Conservation (phyloP, 2,329 filamentous ascomycete species). For the Seiridium unicorne region DNA sequence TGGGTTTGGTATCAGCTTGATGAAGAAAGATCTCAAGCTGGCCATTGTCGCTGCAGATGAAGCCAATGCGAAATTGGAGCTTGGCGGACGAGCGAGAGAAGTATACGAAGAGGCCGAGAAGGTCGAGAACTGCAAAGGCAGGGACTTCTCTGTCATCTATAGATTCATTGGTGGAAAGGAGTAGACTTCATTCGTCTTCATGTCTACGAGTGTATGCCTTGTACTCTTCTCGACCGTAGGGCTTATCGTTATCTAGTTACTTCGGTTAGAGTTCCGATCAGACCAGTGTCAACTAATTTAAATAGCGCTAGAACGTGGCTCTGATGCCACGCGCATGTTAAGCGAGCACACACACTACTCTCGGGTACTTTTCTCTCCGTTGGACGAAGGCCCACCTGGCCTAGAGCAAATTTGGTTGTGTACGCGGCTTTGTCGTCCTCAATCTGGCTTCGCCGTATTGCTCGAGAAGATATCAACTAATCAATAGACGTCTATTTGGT, state of each 20-base stretch:
- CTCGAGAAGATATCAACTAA: no score
- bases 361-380: not conserved
- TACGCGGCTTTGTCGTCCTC: no score
- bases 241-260: not conserved
- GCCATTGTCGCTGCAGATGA: slow-evolving; percentile 71
- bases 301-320: not conserved
- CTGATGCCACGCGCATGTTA: not conserved
- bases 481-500: no score
- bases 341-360: not conserved
- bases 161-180: slow-evolving; percentile 63
- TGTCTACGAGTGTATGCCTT: not conserved
- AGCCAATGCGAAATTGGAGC: slow-evolving; percentile 62
- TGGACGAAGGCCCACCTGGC: not conserved
- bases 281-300: not conserved
- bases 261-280: not conserved
- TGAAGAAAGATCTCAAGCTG: slow-evolving; percentile 77
- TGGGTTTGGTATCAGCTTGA: slow-evolving; percentile 74
- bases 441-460: no score
- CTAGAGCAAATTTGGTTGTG: not conserved
- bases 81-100: slow-evolving; percentile 60
- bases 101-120: slow-evolving; percentile 68
- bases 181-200: slow-evolving; percentile 12
- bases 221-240: no score
- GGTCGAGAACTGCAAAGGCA: slow-evolving; percentile 60
- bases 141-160: slow-evolving; percentile 83